These are phyloP conservation scores for Coniochaeta sp. DNA, from an alignment of 2,329 filamentous ascomycete genomes.

Conservation along the genomic window DNA sequence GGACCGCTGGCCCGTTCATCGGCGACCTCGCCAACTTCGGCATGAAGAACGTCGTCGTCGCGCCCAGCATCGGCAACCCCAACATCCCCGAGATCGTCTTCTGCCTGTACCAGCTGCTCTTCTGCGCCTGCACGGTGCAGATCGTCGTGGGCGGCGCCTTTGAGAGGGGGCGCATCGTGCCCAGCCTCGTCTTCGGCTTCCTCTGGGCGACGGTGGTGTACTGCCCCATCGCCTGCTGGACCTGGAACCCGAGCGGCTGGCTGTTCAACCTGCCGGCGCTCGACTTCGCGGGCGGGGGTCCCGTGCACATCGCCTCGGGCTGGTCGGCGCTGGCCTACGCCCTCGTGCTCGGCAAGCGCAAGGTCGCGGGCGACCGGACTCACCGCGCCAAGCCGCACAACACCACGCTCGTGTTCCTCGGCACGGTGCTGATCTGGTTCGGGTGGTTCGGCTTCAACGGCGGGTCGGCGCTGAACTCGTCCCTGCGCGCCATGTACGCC, in stretches of 20 bases:
- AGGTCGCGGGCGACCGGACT: conserved; percentile 36
- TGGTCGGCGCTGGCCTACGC: conserved; percentile 59
- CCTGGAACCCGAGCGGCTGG: conserved; percentile 62
- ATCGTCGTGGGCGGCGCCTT: conserved; percentile 60
- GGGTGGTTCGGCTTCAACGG: conserved; percentile 51
- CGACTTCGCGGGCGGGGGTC: conserved; percentile 56
- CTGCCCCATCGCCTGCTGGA: conserved; percentile 57
- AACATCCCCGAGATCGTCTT: conserved; percentile 59
- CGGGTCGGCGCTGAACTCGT: conserved; percentile 41
- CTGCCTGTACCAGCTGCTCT: conserved; percentile 58
- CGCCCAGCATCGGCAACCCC: conserved; percentile 49
- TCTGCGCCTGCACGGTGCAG: conserved; percentile 53
- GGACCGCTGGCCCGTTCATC: conserved; percentile 54
- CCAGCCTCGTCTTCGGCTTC: conserved; percentile 37
- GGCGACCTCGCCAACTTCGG: conserved; percentile 56
- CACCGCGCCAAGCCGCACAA: conserved; percentile 52
- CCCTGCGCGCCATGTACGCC: conserved; percentile 44
- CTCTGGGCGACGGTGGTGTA: conserved; percentile 60
- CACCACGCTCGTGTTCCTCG: conserved; percentile 55
- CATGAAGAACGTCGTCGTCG: conserved; percentile 51
- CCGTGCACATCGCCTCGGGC: conserved; percentile 57
- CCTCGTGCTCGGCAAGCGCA: conserved; percentile 53
- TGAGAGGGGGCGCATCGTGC: conserved; percentile 49
- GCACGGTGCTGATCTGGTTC: conserved; percentile 60
- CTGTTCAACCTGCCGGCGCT: conserved; percentile 51